Evolutionary conservation across 371 early-diverging fungal species (phyloP), one percentile per base, ranked within the genome.

Genomic region (Coemansia sp.): DNA sequence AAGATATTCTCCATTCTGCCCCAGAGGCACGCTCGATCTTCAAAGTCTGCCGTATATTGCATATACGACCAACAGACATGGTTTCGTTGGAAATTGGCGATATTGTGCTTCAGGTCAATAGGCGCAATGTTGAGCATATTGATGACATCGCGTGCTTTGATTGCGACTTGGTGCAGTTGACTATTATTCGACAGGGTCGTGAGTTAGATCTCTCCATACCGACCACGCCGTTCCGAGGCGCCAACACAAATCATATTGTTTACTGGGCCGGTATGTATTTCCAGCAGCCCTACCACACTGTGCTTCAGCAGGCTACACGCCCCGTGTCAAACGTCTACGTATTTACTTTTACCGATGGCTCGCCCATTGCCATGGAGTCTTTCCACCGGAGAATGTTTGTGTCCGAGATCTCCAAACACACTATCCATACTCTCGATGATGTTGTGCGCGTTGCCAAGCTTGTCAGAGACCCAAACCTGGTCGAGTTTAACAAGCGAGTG

Each of bases 11-110:
- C 0, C 64, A 21, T 9, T 37, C 20, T 2, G 12, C 64, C 9
- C 47, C 59, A 5, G 26, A 18, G 20, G 44, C 39, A 9, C 54
- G 44, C 9, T 14, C 44, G 5, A 21, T 72, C 11, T 60, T 72
- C 4, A 59, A 42, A 53, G 69, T 69, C 11, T 16, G 42, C 33
- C 51, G 56, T 14, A 61, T 64, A 7, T 48, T 69, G 9, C 14
- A 20, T 18, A 42, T 39, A 25, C 59, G 64, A 21, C 47, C 53
- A 6, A n/a, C 60, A 4, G 65, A 50, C 23, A 42, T 11, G 7
- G 55, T 40, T 14, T 59, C 57, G 26, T 57, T 72, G 16, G 69
- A 69, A 20, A 47, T 72, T 5, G 73, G 69, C 33, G 73, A 72
- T 33, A 51, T 72, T 53, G 58, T 72, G 7, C 61, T 72, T 16